Evolutionary conservation across 106 monocot species (phyloP), one percentile per base, ranked within the genome.

Genomic region (Apostasia ramifera): DNA sequence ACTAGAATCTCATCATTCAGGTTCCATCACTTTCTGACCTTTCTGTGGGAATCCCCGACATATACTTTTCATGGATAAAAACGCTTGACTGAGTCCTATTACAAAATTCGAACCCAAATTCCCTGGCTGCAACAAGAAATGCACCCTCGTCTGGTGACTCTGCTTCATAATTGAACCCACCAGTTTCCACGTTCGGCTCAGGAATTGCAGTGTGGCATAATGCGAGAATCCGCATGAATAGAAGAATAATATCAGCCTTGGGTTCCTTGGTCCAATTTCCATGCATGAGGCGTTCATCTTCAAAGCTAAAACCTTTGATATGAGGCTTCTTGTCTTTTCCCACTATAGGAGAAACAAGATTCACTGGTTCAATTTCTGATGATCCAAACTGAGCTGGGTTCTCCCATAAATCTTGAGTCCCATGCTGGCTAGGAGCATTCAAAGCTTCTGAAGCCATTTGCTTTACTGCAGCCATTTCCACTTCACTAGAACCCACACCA

Each of bases 131-230:
- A 79, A 93, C 80, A 52, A 93, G 83, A 72, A 93, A 86, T 13
- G 93, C 77, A 6, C 76, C 89, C 73, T 93, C 93, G 66, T 93
- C 93, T 10, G 89, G 93, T 6, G 93, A 93, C 76, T 89, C 93
- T 26, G 89, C 86, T 80, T 93, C 93, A 47, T 93, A 89, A 9
- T 58, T 85, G 70, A 78, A 62, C 39, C 37, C 49, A 65, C 89
- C 93, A 56, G 81, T 83, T 73, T 83, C 73, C 55, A 86, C 79
- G 40, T 89, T 78, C 5, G 39, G 43, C 49, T 93, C 92, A 40
- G 92, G 85, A 72, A 88, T 89, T 56, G 87, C 85, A 6, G 93
- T 93, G 62, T 93, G 93, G 66, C 89, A 93, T 3, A 93, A 47
- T 45, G 89, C 86, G 52, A 89, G 83, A 69, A 89, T 78, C 63